Base-by-base conservation (phyloP, 345 rosid genomes). In the Salix dunnii region DNA sequence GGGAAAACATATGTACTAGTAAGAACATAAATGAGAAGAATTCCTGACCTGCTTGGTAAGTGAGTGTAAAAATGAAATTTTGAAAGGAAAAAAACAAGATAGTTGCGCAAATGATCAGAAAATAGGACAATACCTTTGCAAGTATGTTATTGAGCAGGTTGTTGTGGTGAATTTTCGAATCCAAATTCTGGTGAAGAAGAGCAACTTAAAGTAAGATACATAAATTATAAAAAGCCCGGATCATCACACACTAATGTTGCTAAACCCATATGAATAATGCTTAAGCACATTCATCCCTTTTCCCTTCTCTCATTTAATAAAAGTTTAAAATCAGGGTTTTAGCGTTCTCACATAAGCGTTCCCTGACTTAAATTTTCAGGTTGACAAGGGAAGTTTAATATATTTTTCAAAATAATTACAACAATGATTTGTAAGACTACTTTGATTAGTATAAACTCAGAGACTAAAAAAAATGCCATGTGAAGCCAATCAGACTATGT, bases 141-240 rank as follows among this genome's bases (percentile, higher is more conserved):
- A 94, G 86, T 74, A 94, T 92, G 86, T 92, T 94, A 76, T 94
- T 94, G 78, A 94, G 90, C 78, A 94, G 97, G 79, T 94, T 94
- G 85, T 94, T 94, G 86, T 91, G 98, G 82, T 90, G 97, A 80
- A 94, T 92, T 90, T 94, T 94, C 33, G 96, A 94, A 87, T 94
- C 98, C 94, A 94, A 83, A 78, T 87, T 91, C 98, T 94, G 90
- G 64, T 21, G 72, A 68, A 74, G 66, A 40, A 49, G 30, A 74
- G 51, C 51, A 75, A 11, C 60, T 28, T 18, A n/a, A 75, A 33
- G 64, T 67, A 68, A 72, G 69, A 28, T 6, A 55, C n/a, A 14
- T 1, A 33, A 49, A 66, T 21, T 3, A 67, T 49, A 67, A 10
- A 75, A 31, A 35, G 66, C 38, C 36, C 36, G 10, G 49, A 67